phyloP scores from a whole-genome alignment of 164 flowering plant species.

The Berberis thunbergii region DNA sequence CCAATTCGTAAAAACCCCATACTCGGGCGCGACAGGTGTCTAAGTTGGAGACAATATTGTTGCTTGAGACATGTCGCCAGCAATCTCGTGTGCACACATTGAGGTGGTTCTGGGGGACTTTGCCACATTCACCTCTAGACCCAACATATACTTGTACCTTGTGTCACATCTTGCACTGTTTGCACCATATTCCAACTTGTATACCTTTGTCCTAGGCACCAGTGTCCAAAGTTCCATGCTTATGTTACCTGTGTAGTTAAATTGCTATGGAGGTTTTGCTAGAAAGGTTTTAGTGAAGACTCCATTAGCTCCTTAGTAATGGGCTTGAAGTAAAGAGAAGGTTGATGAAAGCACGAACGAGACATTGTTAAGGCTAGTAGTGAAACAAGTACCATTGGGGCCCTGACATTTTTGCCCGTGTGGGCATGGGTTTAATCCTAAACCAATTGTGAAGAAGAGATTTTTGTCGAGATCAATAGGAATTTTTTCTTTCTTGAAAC shows the following conservation, averaged over 20 bases:
- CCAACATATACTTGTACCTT: constrained; percentile 46
- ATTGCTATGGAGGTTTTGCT: constrained; percentile 46
- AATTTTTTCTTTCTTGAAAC: constrained; percentile 27
- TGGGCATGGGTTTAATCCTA: constrained; percentile 63
- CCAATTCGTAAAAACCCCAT: too few species aligned
- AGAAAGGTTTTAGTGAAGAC: constrained; percentile 72
- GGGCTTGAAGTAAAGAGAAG: constrained; percentile 55
- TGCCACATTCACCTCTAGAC: too few species aligned
- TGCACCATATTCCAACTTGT: constrained; percentile 53
- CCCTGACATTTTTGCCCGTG: constrained; percentile 59
- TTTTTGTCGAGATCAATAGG: constrained; percentile 45
- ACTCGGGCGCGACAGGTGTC: too few species aligned
- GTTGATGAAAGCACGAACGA: constrained; percentile 48
- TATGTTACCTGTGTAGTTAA: constrained; percentile 75
- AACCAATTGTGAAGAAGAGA: constrained; percentile 65
- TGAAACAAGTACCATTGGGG: constrained; percentile 64
- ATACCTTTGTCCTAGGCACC: constrained; percentile 40
- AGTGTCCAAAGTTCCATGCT: constrained; percentile 65
- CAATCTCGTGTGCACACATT: too few species aligned
- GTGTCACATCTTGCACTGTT: constrained; percentile 58
- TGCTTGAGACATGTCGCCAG: too few species aligned
- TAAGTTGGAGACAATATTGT: too few species aligned
- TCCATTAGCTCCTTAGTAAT: constrained; percentile 40
- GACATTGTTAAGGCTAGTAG: constrained; percentile 67
- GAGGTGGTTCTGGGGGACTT: too few species aligned